Evolutionary conservation across 352 stramenopile genomes (phyloP).

Genomic region (Pythium insidiosum): DNA sequence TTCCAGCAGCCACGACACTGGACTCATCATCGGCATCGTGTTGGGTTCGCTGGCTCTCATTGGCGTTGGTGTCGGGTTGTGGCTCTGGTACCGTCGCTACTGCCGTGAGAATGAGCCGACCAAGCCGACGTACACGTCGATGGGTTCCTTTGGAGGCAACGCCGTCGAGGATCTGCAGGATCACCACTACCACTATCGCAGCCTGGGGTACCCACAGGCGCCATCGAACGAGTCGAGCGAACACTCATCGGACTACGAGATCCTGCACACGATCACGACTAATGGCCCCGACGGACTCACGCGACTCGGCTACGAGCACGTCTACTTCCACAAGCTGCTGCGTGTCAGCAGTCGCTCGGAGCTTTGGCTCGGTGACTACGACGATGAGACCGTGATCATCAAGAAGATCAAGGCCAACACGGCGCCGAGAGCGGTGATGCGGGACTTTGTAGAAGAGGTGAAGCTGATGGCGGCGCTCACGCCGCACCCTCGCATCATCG

Average conservation of each 20-base stretch:
- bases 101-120: constrained; percentile 8
- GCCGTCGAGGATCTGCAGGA: constrained; percentile 7
- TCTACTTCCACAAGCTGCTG: constrained; percentile 65
- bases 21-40: constrained; percentile 12
- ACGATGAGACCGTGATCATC: constrained; percentile 48
- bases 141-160: constrained; percentile 9
- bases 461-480: constrained; percentile 66
- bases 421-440: constrained; percentile 47
- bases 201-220: too few species aligned
- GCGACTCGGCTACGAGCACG: constrained; percentile 58
- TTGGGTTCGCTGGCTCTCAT: constrained; percentile 7
- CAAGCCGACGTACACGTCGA: constrained; percentile 16
- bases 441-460: constrained; percentile 76
- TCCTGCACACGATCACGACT: constrained; percentile 44
- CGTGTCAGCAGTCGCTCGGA: constrained; percentile 65
- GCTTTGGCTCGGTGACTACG: constrained; percentile 69
- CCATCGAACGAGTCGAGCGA: constrained; percentile 57
- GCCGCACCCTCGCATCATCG: constrained; percentile 54
- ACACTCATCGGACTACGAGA: constrained; percentile 56
- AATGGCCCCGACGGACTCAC: constrained; percentile 65
- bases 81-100: constrained; percentile 1
- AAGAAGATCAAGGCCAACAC: constrained; percentile 82
- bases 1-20: constrained; percentile 5
- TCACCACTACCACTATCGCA: constrained; percentile 5
- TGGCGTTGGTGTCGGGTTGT: constrained; percentile 9